Evolutionary conservation across 495 filamentous ascomycete species (phyloP), one percentile per base, ranked within the genome.

Genomic region (Lophiotrema nucula): DNA sequence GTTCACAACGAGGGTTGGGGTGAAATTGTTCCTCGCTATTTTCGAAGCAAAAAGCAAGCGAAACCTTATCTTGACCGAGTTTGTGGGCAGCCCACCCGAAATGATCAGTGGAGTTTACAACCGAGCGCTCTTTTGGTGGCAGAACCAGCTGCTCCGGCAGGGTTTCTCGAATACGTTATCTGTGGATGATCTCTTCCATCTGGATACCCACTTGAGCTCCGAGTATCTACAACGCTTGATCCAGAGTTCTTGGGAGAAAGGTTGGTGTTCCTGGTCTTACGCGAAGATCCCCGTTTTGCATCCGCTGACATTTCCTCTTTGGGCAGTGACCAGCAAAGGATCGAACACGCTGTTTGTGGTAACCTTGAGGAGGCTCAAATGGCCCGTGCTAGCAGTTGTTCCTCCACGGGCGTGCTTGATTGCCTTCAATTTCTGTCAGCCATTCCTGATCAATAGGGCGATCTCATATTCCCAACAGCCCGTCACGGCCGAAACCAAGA

Each of bases 371-470:
- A 78, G 73, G 33, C 69, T 84, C 41, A 77, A 73, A 52, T 71
- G 66, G 65, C 73, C 75, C 18, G 23, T 64, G 23, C 47, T 43
- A 10, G 79, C 72, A 3, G 70, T 83, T 42, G 44, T 59, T 4
- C 75, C 76, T 2, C 81, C 84, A 2, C 69, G 83, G 26, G 66
- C 78, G 1, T 78, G 70, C 31, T 73, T 83, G 2, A 81, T 79
- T 19, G 84, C 73, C 0, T 83, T 88, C 66, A 79, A 73, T 47
- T 81, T 85, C 56, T 79, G 77, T 37, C 85, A 88, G 64, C 85
- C 86, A 2, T 75, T 89, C 41, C 74, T 89, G 19, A 74, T 89
- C 13, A 74, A 81, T 42, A 70, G 76, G 11, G 75, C 81, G 0
- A 64, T 85, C 4, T 64, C 60, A 5, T 78, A 80, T 43, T 77